A percentile compares a stretch with the other conserved stretches of the same genome.
Evolutionary conservation across 345 rosid genomes (phyloP).

Genomic region (Populus davidiana): DNA sequence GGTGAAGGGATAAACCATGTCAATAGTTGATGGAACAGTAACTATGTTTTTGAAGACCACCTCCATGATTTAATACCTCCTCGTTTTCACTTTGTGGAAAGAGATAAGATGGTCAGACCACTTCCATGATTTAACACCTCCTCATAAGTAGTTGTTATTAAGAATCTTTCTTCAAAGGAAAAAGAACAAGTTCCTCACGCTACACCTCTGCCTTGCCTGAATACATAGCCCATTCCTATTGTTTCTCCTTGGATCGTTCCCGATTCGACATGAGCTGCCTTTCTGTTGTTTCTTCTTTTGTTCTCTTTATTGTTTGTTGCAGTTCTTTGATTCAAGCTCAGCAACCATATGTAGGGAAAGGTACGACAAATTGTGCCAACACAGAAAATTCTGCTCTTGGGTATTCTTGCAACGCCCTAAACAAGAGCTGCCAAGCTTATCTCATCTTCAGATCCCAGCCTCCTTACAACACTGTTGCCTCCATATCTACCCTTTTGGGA

Average conservation of each 20-base stretch:
- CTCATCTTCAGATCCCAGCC: constrained; percentile 61
- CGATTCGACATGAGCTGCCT: constrained; percentile 25
- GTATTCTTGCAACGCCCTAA: constrained; percentile 67
- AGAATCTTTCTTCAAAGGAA: neutral
- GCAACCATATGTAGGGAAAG: constrained; percentile 56
- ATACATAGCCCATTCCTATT: neutral
- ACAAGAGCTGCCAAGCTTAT: constrained; percentile 54
- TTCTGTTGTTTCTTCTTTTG: constrained; percentile 7
- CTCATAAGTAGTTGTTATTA: neutral
- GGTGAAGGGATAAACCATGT: neutral
- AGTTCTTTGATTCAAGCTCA: constrained; percentile 44
- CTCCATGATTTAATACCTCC: neutral
- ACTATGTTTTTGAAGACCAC: too few relatives aligned
- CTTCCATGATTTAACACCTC: neutral
- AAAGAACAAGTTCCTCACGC: neutral
- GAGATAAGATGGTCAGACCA: neutral
- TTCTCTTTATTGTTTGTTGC: constrained; percentile 19
- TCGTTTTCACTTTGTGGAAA: neutral
- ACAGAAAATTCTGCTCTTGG: constrained; percentile 53
- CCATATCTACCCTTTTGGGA: constrained; percentile 53
- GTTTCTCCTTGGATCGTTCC: neutral
- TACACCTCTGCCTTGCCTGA: neutral
- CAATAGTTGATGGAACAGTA: too few relatives aligned
- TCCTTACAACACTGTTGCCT: constrained; percentile 41
- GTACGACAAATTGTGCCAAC: constrained; percentile 41